Conservation (phyloP, 345 rosid species). For the Dimocarpus longan region DNA sequence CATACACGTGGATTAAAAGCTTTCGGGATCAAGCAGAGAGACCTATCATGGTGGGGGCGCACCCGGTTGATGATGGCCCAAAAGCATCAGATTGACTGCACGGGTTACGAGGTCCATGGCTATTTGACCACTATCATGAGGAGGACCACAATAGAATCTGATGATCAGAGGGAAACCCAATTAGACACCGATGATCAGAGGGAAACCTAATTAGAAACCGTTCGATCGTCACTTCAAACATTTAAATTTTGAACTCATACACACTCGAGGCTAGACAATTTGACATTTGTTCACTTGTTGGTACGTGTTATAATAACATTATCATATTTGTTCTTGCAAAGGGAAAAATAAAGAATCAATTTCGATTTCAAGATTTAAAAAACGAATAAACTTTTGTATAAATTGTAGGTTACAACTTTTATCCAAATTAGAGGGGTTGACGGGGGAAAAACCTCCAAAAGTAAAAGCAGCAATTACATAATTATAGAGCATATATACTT, state of each 20-base stretch:
- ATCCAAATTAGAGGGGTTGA: background rate
- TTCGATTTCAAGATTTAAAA: background rate
- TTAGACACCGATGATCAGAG: constrained; percentile 17
- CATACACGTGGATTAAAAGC: constrained; percentile 26
- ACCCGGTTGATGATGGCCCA: constrained; percentile 4
- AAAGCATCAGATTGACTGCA: constrained; percentile 34
- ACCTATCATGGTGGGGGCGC: constrained; percentile 15
- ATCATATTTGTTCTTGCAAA: background rate
- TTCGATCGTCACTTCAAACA: background rate
- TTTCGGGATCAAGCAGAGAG: background rate
- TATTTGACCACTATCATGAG: constrained; percentile 32
- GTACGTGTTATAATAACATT: too few relatives aligned
- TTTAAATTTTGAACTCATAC: constrained; percentile 20
- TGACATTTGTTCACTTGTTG: background rate
- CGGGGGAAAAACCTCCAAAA: constrained; percentile 1
- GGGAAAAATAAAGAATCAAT: background rate
- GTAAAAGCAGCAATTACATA: constrained; percentile 5
- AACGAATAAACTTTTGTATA: constrained; percentile 10
- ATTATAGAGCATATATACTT: background rate
- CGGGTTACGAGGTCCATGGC: constrained; percentile 25
- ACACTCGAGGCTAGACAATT: background rate
- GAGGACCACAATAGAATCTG: constrained; percentile 13
- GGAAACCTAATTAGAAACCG: constrained; percentile 14
- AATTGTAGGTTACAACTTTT: background rate
- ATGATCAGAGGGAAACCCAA: constrained; percentile 1